phyloP scores from a whole-genome alignment of 2,329 filamentous ascomycete species.

The Colletotrichum neosansevieriae region DNA sequence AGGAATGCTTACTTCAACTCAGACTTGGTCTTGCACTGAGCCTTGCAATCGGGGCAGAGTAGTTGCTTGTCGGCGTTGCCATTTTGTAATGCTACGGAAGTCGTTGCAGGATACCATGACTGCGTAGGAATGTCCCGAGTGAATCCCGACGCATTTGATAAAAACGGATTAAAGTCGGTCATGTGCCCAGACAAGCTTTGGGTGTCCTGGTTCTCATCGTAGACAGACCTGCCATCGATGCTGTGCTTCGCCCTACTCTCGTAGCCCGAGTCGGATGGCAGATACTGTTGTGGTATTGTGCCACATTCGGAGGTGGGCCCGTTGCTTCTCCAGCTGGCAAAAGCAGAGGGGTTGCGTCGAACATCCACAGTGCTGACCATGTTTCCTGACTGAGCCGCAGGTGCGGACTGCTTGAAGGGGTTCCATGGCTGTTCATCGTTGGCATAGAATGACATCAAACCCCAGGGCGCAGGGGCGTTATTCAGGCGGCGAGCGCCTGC shows the following conservation, averaged over 20 bases:
- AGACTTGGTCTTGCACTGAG: conserved; percentile 62
- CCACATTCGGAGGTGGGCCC: conserved; percentile 54
- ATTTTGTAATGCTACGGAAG: conserved; percentile 22
- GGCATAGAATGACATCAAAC: conserved; percentile 51
- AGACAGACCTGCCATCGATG: conserved; percentile 57
- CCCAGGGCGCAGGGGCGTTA: conserved; percentile 42
- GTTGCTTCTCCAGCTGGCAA: conserved; percentile 49
- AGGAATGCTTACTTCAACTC: conserved; percentile 63
- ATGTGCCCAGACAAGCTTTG: conserved; percentile 53
- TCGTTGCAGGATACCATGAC: conserved; percentile 6
- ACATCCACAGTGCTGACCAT: conserved; percentile 45
- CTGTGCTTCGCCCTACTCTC: conserved; percentile 57
- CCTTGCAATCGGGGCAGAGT: conserved; percentile 55
- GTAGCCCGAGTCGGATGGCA: conserved; percentile 61
- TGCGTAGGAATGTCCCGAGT: background rate
- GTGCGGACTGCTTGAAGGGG: conserved; percentile 47
- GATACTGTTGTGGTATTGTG: conserved; percentile 48
- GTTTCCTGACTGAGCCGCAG: conserved; percentile 48
- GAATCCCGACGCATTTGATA: background rate
- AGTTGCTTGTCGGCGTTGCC: conserved; percentile 41
- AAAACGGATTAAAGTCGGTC: conserved; percentile 45
- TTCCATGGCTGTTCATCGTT: conserved; percentile 59
- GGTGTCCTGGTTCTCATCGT: conserved; percentile 56
- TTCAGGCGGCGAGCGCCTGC: background rate
- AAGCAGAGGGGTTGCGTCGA: conserved; percentile 44